Evolutionary conservation across 2,329 filamentous ascomycete species (phyloP).

Genomic region (Diplodia seriata): DNA sequence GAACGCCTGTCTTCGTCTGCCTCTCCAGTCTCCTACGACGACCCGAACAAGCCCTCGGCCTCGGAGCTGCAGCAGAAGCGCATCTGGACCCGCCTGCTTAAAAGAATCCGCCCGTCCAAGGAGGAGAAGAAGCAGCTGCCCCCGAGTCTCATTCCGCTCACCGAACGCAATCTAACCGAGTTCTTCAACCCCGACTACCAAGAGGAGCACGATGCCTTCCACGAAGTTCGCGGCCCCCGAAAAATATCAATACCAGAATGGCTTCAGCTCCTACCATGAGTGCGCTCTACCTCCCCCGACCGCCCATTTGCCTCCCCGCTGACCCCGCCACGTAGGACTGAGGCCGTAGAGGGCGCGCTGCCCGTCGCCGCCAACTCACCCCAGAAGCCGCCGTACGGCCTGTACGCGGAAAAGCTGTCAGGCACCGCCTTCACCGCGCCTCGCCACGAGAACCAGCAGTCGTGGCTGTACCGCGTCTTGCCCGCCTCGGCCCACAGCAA

Average conservation of each 20-base stretch:
- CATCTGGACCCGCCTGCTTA: constrained; percentile 35
- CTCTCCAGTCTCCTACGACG: constrained; percentile 36
- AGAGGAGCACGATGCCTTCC: constrained; percentile 64
- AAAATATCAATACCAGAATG: constrained; percentile 79
- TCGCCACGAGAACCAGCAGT: constrained; percentile 63
- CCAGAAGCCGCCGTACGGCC: constrained; percentile 77
- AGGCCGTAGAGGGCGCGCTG: constrained; percentile 76
- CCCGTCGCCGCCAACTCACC: constrained; percentile 81
- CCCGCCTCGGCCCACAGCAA: constrained; percentile 65
- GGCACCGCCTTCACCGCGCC: constrained; percentile 66
- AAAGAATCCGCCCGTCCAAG: constrained; percentile 36
- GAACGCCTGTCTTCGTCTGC: constrained; percentile 15
- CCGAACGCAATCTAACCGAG: constrained; percentile 41
- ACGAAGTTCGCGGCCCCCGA: constrained; percentile 68
- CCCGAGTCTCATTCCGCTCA: constrained; percentile 41
- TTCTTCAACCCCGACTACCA: constrained; percentile 42
- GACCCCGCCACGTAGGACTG: constrained; percentile 61
- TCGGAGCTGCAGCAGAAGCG: constrained; percentile 35
- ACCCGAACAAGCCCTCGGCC: constrained; percentile 40
- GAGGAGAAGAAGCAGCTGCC: constrained; percentile 36
- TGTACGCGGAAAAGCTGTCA: constrained; percentile 78
- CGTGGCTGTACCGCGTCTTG: constrained; percentile 65
- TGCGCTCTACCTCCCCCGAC: constrained; percentile 52
- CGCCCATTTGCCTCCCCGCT: neutral
- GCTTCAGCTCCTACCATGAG: constrained; percentile 80